Conservation (phyloP, 108 stramenopile genomes). For the Conticribra weissflogii region DNA sequence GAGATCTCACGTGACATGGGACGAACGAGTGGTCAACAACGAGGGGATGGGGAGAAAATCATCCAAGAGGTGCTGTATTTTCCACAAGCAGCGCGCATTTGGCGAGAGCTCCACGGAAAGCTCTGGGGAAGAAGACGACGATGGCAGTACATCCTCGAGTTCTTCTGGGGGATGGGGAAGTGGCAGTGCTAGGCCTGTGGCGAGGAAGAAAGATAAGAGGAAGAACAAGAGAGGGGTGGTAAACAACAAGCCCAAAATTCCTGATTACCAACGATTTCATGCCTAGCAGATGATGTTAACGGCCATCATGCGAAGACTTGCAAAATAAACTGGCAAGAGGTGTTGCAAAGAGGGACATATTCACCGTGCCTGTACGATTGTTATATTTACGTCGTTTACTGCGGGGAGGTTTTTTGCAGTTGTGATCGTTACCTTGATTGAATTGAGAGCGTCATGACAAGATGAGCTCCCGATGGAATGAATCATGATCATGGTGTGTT, state of each 20-base stretch:
- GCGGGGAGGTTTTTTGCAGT: too few relatives aligned
- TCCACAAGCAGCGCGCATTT: conserved; percentile 91
- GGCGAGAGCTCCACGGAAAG: conserved; percentile 90
- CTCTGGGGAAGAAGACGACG: conserved; percentile 59
- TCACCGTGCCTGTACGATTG: too few relatives aligned
- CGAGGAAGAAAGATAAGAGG: conserved; percentile 50
- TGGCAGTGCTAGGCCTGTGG: conserved; percentile 42
- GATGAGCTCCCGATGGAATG: too few relatives aligned
- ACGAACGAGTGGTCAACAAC: conserved; percentile 88
- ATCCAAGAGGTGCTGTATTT: conserved; percentile 95
- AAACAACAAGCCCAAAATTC: conserved; percentile 63
- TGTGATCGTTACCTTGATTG: too few relatives aligned
- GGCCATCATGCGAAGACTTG: too few relatives aligned
- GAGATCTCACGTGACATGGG: conserved; percentile 55
- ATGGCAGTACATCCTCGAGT: conserved; percentile 31
- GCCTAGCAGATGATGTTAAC: too few relatives aligned
- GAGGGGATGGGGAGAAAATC: conserved; percentile 93
- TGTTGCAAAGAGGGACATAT: too few relatives aligned
- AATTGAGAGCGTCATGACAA: too few relatives aligned
- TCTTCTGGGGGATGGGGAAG: conserved; percentile 46
- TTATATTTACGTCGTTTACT: too few relatives aligned
- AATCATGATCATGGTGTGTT: too few relatives aligned
- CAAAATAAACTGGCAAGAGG: too few relatives aligned
- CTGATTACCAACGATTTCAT: conserved; percentile 87
- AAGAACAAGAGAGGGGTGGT: conserved; percentile 42